Evolutionary conservation across 2,329 filamentous ascomycete species (phyloP), one percentile per base, ranked within the genome.

Genomic region (Sporothrix pseudoabietina): DNA sequence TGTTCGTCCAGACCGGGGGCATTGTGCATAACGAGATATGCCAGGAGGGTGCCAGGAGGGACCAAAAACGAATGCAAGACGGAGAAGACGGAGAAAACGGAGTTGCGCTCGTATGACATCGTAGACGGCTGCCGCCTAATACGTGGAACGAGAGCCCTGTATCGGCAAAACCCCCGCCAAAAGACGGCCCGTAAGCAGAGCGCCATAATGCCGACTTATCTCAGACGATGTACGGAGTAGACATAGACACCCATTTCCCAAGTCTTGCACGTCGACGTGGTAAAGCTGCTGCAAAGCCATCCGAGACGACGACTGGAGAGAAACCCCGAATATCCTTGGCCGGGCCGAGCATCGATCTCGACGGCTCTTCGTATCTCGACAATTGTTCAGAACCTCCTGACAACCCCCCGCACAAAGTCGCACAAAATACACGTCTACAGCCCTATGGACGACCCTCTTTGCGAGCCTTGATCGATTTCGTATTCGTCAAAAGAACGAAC

Each of bases 91-190:
- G n/a, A 22, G n/a, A 8, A 26, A n/a, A 26, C n/a, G 2, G 52
- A 8, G 26, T 3, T 55, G 52, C n/a, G n/a, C 7, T 55, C 22
- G 3, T 12, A 22, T 55, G 52, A 55, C n/a, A 26, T 49, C 52
- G 52, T 26, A 26, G 52, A 55, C 52, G 19, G 52, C 22, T 35
- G 55, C 55, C 4, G 35, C 59, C 59, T 41, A 55, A 22, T 55
- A 22, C 22, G 52, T 26, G 52, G 8, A 22, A 12, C 26, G 26
- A 19, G 4, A 49, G 41, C 41, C 16, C 63, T 19, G n/a, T 41
- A n/a, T n/a, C 41, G 41, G 63, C 41, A 66, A 19, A 19, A 6
- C 22, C 63, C 59, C 63, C 63, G 63, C 63, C 26, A 22, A 66
- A 30, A 26, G 19, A 32, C 5, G 0, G 14, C 41, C 63, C 22